Evolutionary conservation across 257 asterid genomes (phyloP), one percentile per base, ranked within the genome.

Genomic region (Solanum virginianum): DNA sequence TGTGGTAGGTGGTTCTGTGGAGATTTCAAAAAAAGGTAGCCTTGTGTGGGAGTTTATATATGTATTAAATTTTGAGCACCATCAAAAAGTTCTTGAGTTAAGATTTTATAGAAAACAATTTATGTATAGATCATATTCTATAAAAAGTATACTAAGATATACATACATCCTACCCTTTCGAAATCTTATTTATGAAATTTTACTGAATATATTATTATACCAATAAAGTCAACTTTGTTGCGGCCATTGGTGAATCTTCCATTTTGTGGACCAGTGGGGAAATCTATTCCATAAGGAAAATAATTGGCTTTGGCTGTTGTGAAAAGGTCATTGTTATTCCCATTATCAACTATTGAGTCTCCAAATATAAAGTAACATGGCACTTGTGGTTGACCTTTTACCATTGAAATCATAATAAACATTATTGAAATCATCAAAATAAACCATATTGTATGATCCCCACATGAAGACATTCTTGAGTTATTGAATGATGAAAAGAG

Each of bases 311-410:
- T 92, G 1, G 92, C 89, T 11, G 1, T 17, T 2, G 97, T 90
- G 5, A 1, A 5, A 6, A 93, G 94, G 1, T 84, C 7, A 36
- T 92, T 92, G 51, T 93, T 92, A 81, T 92, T 92, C 11, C 94
- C 95, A 87, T 81, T 88, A 71, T 93, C 95, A 9, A 90, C 90
- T 20, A 89, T 55, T 0, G 95, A 93, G 71, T 92, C 95, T 1
- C 95, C 95, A 54, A 92, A 92, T 9, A 90, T 87, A 88, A 91
- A 93, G 85, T 88, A 89, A 77, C 97, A 93, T 16, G 94, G 97
- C 81, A 92, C 90, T 82, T 81, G 81, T 68, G 90, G 84, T 13
- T 85, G 70, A 7, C 90, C 54, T 24, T 26, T 17, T 43, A 26
- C 17, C 39, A 49, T 36, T 75, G 5, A 47, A 29, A 29, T 45